Base-by-base conservation (phyloP, 2,329 filamentous ascomycete genomes). In the Colletotrichum lini region DNA sequence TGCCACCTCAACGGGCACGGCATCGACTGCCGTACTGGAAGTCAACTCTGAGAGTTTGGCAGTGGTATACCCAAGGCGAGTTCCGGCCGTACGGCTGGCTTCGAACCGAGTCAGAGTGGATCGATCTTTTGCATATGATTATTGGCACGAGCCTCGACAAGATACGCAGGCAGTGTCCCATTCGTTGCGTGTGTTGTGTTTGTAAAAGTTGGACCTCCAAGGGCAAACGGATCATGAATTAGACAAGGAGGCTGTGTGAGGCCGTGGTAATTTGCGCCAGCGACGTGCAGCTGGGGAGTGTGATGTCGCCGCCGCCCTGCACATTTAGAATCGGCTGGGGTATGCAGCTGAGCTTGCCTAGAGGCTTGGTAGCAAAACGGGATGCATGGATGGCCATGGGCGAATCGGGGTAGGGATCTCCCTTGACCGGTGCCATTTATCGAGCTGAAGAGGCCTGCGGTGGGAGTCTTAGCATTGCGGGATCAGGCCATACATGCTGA, bases 401-500 rank as follows among this genome's bases (percentile, higher is more conserved):
- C 64, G 44, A 67, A 52, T 61, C 23, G 42, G 42, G 30, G 42
- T 3, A 16, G 49, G 21, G 42, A 44, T 15, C 10, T 15, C 26
- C 26, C 18, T 44, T 67, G 63, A 54, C 67, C 35, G 45, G 63
- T 21, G 13, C 60, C 18, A 44, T 57, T 30, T 18, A 57, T 21
- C 8, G 6, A 61, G 26, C 38, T 26, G 30, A 57, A 18, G 30
- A 57, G 35, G 23, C 21, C 30, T 26, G 57, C 44, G 12, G 26
- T 7, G 44, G 30, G 44, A n/a, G 15, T 57, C 49, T 42, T 45
- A 52, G 18, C 53, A 18, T 26, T 45, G 44, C 21, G 44, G 10
- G 38, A 57, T 67, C 57, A 45, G 44, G 61, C 47, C 44, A 56
- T 52, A 13, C 21, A 53, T 67, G 50, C 50, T 65, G 52, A 58